A percentile compares a stretch with the other conserved stretches of the same genome.
Conservation (phyloP, 257 asterid species). For the Salvia splendens region DNA sequence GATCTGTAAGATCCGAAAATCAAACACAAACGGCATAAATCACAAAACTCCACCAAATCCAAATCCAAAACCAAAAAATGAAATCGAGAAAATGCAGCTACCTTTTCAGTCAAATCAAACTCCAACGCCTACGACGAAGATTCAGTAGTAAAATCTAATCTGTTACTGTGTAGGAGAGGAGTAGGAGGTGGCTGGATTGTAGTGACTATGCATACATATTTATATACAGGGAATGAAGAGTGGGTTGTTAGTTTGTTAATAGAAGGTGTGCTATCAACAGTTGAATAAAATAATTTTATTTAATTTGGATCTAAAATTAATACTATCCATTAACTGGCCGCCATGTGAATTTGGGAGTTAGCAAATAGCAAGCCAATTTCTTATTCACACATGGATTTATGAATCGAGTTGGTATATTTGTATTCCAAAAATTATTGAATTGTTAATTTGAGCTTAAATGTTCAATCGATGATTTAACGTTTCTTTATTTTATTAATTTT, state of each 20-base stretch:
- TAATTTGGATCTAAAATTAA: not conserved
- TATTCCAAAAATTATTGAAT: too few species aligned
- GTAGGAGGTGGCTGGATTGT: slow-evolving; percentile 31
- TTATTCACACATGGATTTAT: too few species aligned
- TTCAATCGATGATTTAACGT: too few species aligned
- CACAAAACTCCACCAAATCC: slow-evolving; percentile 22
- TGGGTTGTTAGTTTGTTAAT: slow-evolving; percentile 39
- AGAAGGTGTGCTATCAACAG: slow-evolving; percentile 41
- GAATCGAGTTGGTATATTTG: too few species aligned
- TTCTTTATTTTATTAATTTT: too few species aligned
- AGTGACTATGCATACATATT: slow-evolving; percentile 23
- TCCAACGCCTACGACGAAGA: slow-evolving; percentile 23
- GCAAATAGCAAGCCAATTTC: slow-evolving; percentile 11
- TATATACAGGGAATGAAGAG: slow-evolving; percentile 25
- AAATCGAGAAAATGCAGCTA: slow-evolving; percentile 40
- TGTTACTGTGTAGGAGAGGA: slow-evolving; percentile 32
- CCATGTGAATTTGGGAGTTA: slow-evolving; percentile 51
- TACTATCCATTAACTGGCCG: slow-evolving; percentile 21
- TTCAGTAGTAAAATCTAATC: slow-evolving; percentile 11
- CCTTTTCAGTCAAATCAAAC: slow-evolving; percentile 32
- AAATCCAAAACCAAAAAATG: slow-evolving; percentile 7
- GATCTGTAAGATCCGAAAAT: slow-evolving; percentile 37
- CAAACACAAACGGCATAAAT: slow-evolving; percentile 5
- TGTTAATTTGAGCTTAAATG: too few species aligned
- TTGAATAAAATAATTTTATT: not conserved